These are phyloP conservation scores for Steccherinum ochraceum DNA, from an alignment of 768 basidiomycete species.

Conservation along the genomic window DNA sequence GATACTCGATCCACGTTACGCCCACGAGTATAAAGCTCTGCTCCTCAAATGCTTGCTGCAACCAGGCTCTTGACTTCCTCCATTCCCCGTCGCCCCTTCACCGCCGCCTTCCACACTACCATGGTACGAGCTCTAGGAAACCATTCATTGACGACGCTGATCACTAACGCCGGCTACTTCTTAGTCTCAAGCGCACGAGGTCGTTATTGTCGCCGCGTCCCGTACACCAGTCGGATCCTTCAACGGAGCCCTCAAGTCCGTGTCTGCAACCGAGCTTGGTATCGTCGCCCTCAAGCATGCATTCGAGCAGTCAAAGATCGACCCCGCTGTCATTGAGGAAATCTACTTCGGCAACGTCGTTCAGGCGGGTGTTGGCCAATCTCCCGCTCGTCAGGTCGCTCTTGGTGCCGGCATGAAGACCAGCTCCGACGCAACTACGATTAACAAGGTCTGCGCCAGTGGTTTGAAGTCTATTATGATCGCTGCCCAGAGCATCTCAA, in stretches of 20 bases:
- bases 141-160: too few species aligned
- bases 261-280: slow-evolving; percentile 91
- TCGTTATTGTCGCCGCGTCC: slow-evolving; percentile 88
- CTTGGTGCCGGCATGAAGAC: slow-evolving; percentile 79
- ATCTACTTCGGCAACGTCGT: slow-evolving; percentile 97
- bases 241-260: slow-evolving; percentile 80
- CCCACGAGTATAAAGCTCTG: slow-evolving; percentile 1
- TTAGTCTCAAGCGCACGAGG: slow-evolving; percentile 49
- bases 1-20: neutral
- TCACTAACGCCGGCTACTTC: neutral
- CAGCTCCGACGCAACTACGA: slow-evolving; percentile 92
- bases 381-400: slow-evolving; percentile 97
- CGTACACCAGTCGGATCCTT: slow-evolving; percentile 93
- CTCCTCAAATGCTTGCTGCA: neutral
- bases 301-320: slow-evolving; percentile 70
- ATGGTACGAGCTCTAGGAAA: slow-evolving; percentile 7
- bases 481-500: slow-evolving; percentile 83
- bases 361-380: slow-evolving; percentile 95
- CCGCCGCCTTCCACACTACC: slow-evolving; percentile 7
- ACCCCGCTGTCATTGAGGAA: slow-evolving; percentile 85
- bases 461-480: slow-evolving; percentile 95
- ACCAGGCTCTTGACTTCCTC: neutral
- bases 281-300: slow-evolving; percentile 86
- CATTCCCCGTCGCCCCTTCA: slow-evolving; percentile 2
- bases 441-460: slow-evolving; percentile 99